Evolutionary conservation across 108 stramenopile species (phyloP), one percentile per base, ranked within the genome.

Genomic region (Nitzschia sp.): DNA sequence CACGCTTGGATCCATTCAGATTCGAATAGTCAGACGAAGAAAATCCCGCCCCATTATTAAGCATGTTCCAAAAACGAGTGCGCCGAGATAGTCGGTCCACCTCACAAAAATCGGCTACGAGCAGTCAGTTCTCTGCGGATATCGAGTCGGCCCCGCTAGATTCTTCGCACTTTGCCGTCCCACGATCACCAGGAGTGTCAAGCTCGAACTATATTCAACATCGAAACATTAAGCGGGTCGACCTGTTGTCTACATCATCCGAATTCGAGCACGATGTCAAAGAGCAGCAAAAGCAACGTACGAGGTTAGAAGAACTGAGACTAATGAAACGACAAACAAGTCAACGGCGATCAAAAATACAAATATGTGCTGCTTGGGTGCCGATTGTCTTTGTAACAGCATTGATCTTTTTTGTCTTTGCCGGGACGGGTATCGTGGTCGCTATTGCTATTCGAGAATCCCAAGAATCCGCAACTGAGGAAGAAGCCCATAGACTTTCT

Each of bases 401-500:
- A 0, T 45, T 62, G 6, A 45, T 46, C n/a, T 62, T 62, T 45
- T n/a, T 45, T 0, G 1, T 46, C 1, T 42, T 46, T 23, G 13
- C 21, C 42, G 61, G 21, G 1, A 23, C 2, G 1, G 61, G 38
- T 1, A 42, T 38, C 27, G 38, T 13, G 15, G 61, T 38, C 1
- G 61, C 2, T 1, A 0, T 62, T 17, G 1, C 26, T 0, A 38
- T 2, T 25, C n/a, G 5, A 24, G 31, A 57, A 5, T 35, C 54
- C 1, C 49, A 69, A 34, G 64, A 66, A 0, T 23, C 46, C 23
- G 55, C n/a, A 13, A 6, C 11, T 0, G 21, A 58, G 2, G 47
- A 63, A 17, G 54, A 61, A 19, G 72, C 73, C 0, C 35, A 53
- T 4, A 42, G 57, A 45, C 32, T 79, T 32, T 61, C 80, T 4